A percentile compares a stretch with the other conserved stretches of the same genome.
These are phyloP conservation scores for Silybum marianum DNA, from an alignment of 129 eudicot species.

Conservation along the genomic window DNA sequence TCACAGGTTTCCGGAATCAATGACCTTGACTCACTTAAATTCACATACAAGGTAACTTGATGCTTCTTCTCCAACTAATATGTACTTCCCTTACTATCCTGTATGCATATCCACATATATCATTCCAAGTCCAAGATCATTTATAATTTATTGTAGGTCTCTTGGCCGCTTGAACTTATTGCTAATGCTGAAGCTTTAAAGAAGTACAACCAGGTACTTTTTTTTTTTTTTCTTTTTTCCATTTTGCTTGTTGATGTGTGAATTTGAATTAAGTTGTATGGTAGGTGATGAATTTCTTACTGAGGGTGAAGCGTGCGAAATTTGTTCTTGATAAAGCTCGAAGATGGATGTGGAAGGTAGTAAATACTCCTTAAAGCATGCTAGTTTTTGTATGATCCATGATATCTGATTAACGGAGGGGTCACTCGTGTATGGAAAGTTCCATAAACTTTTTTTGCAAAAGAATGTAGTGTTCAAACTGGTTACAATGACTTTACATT, in stretches of 20 bases:
- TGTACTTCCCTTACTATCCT: conserved; percentile 1
- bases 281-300: conserved; percentile 91
- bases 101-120: conserved; percentile 1
- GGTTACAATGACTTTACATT: neutral
- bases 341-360: conserved; percentile 98
- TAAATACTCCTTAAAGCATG: conserved; percentile 18
- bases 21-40: conserved; percentile 78
- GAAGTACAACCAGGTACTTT: conserved; percentile 89
- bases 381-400: conserved; percentile 12
- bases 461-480: neutral
- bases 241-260: conserved; percentile 14
- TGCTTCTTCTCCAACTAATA: conserved; percentile 8
- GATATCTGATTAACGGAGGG: neutral
- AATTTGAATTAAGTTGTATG: conserved; percentile 19
- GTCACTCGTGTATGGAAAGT: neutral
- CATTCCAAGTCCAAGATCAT: conserved; percentile 20
- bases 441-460: neutral
- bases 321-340: conserved; percentile 97
- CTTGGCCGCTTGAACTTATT: conserved; percentile 98
- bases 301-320: conserved; percentile 95
- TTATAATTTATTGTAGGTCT: conserved; percentile 47
- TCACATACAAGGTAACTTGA: conserved; percentile 79
- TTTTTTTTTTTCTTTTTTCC: neutral
- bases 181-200: conserved; percentile 84
- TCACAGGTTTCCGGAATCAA: conserved; percentile 59